Evolutionary conservation across 495 filamentous ascomycete genomes (phyloP).

Genomic region (Podospora sp.): DNA sequence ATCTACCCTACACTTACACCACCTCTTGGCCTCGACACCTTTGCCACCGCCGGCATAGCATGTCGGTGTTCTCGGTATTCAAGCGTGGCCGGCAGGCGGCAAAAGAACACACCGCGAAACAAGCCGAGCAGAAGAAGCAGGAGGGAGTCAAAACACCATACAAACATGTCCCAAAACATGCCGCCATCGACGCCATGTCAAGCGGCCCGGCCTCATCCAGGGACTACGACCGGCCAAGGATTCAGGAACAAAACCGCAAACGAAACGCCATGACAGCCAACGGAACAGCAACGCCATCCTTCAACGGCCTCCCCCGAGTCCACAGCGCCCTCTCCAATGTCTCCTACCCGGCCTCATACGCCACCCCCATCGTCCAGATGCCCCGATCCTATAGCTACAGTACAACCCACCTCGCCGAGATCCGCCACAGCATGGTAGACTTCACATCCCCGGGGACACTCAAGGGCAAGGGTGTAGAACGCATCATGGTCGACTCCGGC

Average conservation of each 20-base stretch:
- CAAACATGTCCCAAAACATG: constrained; percentile 60
- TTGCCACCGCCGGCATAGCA: constrained; percentile 21
- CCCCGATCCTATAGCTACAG: constrained; percentile 48
- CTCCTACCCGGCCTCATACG: constrained; percentile 40
- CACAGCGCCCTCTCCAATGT: constrained; percentile 47
- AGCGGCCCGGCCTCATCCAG: constrained; percentile 54
- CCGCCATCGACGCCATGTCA: constrained; percentile 58
- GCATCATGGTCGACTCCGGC: constrained; percentile 30
- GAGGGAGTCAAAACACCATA: constrained; percentile 49
- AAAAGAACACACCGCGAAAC: constrained; percentile 52
- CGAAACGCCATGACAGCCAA: constrained; percentile 45
- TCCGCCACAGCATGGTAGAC: constrained; percentile 28
- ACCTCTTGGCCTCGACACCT: neutral
- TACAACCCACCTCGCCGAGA: constrained; percentile 24
- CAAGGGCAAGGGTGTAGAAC: constrained; percentile 42
- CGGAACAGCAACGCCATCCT: constrained; percentile 31
- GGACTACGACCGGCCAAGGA: constrained; percentile 42
- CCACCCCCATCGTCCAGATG: constrained; percentile 44
- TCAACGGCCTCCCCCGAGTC: constrained; percentile 42
- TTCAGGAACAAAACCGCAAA: constrained; percentile 47
- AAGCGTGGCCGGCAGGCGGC: constrained; percentile 50
- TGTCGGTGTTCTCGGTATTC: constrained; percentile 58
- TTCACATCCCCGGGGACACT: constrained; percentile 10
- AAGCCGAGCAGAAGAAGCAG: constrained; percentile 44
- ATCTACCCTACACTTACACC: neutral